These are phyloP conservation scores for Adansonia grandidieri DNA, from an alignment of 441 rosid species.

Conservation along the genomic window DNA sequence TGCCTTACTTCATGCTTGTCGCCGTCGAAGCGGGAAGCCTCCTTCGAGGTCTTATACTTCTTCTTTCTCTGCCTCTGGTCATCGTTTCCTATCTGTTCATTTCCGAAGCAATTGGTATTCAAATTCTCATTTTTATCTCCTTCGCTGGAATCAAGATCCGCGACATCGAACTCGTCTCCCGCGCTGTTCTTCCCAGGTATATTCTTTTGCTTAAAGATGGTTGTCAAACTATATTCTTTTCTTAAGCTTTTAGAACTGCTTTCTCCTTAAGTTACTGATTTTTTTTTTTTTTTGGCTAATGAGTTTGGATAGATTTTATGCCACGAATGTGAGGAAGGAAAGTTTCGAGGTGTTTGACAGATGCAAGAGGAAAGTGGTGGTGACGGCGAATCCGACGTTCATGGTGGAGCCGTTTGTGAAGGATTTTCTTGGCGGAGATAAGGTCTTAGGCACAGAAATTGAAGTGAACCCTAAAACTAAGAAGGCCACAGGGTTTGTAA, in stretches of 20 bases:
- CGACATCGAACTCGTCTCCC: slow-evolving; percentile 81
- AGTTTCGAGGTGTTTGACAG: slow-evolving; percentile 81
- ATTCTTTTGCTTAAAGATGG: neutral
- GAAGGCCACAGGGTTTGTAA: slow-evolving; percentile 92
- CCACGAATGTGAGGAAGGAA: slow-evolving; percentile 88
- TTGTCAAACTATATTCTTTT: neutral
- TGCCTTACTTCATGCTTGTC: slow-evolving; percentile 86
- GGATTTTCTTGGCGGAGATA: slow-evolving; percentile 88
- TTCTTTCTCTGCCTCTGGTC: slow-evolving; percentile 69
- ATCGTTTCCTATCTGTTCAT: slow-evolving; percentile 73
- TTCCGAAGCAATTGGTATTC: slow-evolving; percentile 81
- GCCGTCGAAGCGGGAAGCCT: slow-evolving; percentile 89
- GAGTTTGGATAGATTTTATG: slow-evolving; percentile 65
- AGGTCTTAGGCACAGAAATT: slow-evolving; percentile 90
- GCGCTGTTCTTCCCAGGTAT: slow-evolving; percentile 85
- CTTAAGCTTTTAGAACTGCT: neutral
- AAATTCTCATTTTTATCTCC: slow-evolving; percentile 80
- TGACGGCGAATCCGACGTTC: slow-evolving; percentile 92
- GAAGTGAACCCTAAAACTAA: slow-evolving; percentile 86
- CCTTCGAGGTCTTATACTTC: slow-evolving; percentile 72
- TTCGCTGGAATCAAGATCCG: slow-evolving; percentile 83
- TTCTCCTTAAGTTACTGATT: neutral
- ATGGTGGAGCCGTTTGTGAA: slow-evolving; percentile 95
- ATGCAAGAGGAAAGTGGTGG: slow-evolving; percentile 93
- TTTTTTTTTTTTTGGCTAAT: neutral